A percentile compares a stretch with the other conserved stretches of the same genome.
Conservation (phyloP, 2,329 filamentous ascomycete genomes). For the Epichloe uncinata region DNA sequence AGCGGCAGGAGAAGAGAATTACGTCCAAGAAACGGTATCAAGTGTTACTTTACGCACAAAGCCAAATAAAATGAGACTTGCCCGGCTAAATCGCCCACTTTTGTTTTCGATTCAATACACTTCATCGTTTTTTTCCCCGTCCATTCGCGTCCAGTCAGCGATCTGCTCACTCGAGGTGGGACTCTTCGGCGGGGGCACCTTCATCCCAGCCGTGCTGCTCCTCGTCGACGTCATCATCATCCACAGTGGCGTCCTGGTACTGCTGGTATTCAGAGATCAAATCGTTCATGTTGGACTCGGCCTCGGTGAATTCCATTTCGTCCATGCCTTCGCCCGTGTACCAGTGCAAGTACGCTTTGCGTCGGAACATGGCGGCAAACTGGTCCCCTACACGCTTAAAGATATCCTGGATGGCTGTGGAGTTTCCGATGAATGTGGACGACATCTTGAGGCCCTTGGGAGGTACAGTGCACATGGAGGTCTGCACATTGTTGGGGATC, state of each 20-base stretch:
- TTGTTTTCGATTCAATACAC: neutral
- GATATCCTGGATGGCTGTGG: slow-evolving; percentile 97
- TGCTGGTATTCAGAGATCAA: slow-evolving; percentile 99
- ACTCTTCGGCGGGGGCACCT: slow-evolving; percentile 59
- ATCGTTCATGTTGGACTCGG: slow-evolving; percentile 99
- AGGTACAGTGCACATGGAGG: slow-evolving; percentile 95
- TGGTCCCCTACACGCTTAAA: slow-evolving; percentile 99
- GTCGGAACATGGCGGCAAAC: slow-evolving; percentile 99
- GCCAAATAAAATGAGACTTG: neutral
- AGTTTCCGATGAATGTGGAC: slow-evolving; percentile 97
- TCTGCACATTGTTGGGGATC: slow-evolving; percentile 99
- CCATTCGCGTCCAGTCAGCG: neutral
- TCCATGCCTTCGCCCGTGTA: slow-evolving; percentile 99
- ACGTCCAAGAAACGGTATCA: neutral
- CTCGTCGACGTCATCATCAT: slow-evolving; percentile 92
- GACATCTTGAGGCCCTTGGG: slow-evolving; percentile 97
- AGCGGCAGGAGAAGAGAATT: neutral
- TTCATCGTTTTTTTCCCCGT: neutral
- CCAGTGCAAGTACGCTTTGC: slow-evolving; percentile 99
- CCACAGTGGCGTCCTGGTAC: slow-evolving; percentile 96
- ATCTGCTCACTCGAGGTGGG: neutral
- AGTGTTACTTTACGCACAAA: neutral
- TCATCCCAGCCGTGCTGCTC: slow-evolving; percentile 48
- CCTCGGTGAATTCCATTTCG: slow-evolving; percentile 99
- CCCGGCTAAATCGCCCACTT: neutral